Percentiles rank a stretch among this genome's conserved stretches.
phyloP scores from a whole-genome alignment of 768 basidiomycete species.

The Psilocybe tampanensis region DNA sequence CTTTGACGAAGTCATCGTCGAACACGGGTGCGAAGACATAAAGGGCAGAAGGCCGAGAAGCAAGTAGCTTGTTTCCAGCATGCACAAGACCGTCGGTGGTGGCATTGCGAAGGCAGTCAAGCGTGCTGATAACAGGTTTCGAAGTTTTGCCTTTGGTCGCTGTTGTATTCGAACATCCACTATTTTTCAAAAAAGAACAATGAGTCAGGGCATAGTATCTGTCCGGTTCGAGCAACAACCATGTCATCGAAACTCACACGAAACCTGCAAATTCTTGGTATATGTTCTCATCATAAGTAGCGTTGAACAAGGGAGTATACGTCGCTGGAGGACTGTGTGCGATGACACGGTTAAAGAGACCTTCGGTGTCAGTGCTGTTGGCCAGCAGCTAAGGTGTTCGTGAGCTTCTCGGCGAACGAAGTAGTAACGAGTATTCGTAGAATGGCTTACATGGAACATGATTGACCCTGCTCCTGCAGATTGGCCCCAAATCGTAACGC shows the following conservation, averaged over 20 bases:
- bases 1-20: conserved; percentile 33
- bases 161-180: background rate
- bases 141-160: background rate
- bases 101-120: conserved; percentile 34
- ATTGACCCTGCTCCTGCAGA: conserved; percentile 45
- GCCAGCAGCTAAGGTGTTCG: conserved; percentile 31
- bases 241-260: conserved; percentile 32
- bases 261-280: conserved; percentile 34
- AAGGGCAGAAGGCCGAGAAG: conserved; percentile 30
- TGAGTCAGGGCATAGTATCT: too few species aligned
- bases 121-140: conserved; percentile 14
- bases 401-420: background rate
- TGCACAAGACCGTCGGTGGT: conserved; percentile 24
- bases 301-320: conserved; percentile 32
- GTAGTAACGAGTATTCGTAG: background rate
- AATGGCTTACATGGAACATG: conserved; percentile 38
- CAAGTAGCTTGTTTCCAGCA: conserved; percentile 33
- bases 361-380: conserved; percentile 27
- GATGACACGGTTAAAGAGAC: conserved; percentile 42
- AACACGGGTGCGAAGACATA: conserved; percentile 39
- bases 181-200: background rate
- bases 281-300: conserved; percentile 33
- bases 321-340: conserved; percentile 42
- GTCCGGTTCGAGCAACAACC: conserved; percentile 7
- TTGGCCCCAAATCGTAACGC: conserved; percentile 45